phyloP scores from a whole-genome alignment of 2,329 filamentous ascomycete genomes.

The Colletotrichum sp. region DNA sequence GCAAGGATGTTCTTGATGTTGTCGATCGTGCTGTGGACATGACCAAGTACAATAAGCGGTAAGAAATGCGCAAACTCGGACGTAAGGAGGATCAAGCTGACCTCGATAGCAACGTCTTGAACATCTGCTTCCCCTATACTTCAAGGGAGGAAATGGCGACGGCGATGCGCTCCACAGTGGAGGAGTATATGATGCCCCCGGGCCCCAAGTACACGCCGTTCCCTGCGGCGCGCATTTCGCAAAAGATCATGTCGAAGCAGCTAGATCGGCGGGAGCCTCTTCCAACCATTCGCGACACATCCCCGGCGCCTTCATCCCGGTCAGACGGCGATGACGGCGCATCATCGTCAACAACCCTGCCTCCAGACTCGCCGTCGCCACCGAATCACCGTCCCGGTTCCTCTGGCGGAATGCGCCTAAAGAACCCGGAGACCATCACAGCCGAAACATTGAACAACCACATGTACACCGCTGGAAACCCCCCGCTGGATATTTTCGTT shows the following conservation, averaged over 20 bases:
- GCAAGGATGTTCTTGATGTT: slow-evolving; percentile 85
- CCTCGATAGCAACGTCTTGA: slow-evolving; percentile 62
- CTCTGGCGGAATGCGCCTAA: background rate
- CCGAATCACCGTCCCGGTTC: slow-evolving; percentile 24
- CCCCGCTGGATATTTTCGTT: slow-evolving; percentile 88
- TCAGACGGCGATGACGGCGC: slow-evolving; percentile 51
- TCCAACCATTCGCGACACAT: slow-evolving; percentile 53
- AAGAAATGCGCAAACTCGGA: slow-evolving; percentile 22
- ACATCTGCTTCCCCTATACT: slow-evolving; percentile 98
- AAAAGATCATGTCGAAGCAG: slow-evolving; percentile 79
- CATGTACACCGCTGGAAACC: slow-evolving; percentile 85
- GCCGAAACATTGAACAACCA: slow-evolving; percentile 81
- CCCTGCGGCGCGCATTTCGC: slow-evolving; percentile 84
- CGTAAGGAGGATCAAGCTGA: slow-evolving; percentile 11
- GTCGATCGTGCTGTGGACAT: slow-evolving; percentile 85
- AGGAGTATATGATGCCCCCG: slow-evolving; percentile 80
- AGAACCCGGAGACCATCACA: slow-evolving; percentile 86
- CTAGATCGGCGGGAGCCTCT: slow-evolving; percentile 50
- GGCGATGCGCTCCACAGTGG: slow-evolving; percentile 84
- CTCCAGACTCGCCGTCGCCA: slow-evolving; percentile 56
- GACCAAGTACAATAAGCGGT: slow-evolving; percentile 87
- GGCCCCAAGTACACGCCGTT: slow-evolving; percentile 73
- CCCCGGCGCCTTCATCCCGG: slow-evolving; percentile 49
- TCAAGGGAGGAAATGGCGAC: slow-evolving; percentile 94
- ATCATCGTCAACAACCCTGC: slow-evolving; percentile 66